A percentile compares a stretch with the other conserved stretches of the same genome.
Evolutionary conservation across 768 basidiomycete genomes (phyloP).

Genomic region (Mycena rebaudengoi): DNA sequence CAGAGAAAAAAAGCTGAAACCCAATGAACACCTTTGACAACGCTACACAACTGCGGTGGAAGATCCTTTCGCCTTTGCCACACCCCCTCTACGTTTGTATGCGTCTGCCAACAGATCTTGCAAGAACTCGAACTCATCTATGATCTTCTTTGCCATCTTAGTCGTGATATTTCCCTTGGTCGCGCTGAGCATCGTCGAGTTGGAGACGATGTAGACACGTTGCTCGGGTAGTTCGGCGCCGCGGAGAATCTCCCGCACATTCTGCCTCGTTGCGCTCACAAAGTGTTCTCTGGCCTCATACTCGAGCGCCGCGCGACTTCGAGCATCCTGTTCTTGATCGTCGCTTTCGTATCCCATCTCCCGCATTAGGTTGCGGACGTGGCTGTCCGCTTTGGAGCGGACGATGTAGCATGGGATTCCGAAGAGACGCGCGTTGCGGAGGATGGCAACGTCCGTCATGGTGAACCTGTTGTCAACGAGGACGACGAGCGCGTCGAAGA

Average conservation of each 20-base stretch:
- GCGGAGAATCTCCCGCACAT: neutral
- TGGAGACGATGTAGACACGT: neutral
- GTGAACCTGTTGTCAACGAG: constrained; percentile 43
- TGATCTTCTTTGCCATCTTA: neutral
- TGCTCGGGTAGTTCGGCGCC: neutral
- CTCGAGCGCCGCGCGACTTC: neutral
- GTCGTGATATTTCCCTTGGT: neutral
- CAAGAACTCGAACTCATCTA: no score
- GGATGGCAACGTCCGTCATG: constrained; percentile 41
- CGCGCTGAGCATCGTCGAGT: neutral
- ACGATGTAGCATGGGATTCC: constrained; percentile 43
- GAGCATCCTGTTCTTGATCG: neutral
- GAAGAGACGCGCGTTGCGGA: constrained; percentile 37
- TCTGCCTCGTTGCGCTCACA: neutral
- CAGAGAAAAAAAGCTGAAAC: no score
- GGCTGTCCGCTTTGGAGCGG: constrained; percentile 43
- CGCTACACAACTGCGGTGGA: neutral
- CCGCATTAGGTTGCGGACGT: neutral
- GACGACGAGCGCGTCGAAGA: constrained; percentile 43
- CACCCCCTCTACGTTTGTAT: neutral
- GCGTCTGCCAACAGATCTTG: neutral
- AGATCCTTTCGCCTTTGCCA: neutral
- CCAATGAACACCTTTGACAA: no score
- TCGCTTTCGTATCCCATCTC: neutral
- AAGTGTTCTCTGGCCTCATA: neutral